These are phyloP conservation scores for Ampelocalamus luodianensis DNA, from an alignment of 176 grass and related monocot species.

Conservation along the genomic window DNA sequence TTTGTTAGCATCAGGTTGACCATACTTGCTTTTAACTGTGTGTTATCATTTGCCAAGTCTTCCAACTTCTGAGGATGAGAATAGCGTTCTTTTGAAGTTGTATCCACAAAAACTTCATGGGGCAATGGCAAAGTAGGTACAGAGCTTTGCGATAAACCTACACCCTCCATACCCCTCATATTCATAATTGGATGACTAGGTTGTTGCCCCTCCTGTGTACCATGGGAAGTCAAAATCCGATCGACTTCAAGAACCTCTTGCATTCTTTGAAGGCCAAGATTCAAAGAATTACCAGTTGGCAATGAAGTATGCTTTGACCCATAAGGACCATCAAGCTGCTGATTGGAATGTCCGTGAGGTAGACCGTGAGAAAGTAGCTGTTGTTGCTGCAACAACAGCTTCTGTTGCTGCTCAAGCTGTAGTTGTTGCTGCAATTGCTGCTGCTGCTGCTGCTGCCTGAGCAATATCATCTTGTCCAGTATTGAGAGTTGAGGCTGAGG, in stretches of 20 bases:
- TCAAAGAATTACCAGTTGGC: conserved; percentile 52
- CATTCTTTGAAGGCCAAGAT: conserved; percentile 56
- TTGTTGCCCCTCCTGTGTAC: conserved; percentile 44
- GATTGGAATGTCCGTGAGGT: conserved; percentile 52
- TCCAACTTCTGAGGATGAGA: conserved; percentile 44
- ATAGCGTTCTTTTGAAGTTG: conserved; percentile 53
- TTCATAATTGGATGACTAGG: conserved; percentile 52
- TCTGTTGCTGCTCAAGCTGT: conserved; percentile 72
- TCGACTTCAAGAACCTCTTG: conserved; percentile 59
- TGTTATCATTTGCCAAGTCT: conserved; percentile 22
- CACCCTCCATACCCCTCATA: conserved; percentile 45
- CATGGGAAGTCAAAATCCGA: conserved; percentile 49
- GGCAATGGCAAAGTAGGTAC: conserved; percentile 41
- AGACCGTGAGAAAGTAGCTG: conserved; percentile 64
- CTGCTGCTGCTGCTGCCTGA: conserved; percentile 88
- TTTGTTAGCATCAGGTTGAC: conserved; percentile 32
- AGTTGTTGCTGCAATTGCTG: conserved; percentile 57
- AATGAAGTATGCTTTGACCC: conserved; percentile 43
- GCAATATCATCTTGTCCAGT: conserved; percentile 84
- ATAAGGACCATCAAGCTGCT: conserved; percentile 63
- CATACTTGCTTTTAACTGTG: conserved; percentile 33
- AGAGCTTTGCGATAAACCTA: conserved; percentile 47
- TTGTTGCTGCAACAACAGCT: conserved; percentile 72
- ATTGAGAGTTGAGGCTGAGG: conserved; percentile 70
- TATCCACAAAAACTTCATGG: conserved; percentile 47